Percentiles rank a stretch among this genome's conserved stretches.
Conservation (phyloP, 2,329 filamentous ascomycete genomes). For the Pyricularia sp. region DNA sequence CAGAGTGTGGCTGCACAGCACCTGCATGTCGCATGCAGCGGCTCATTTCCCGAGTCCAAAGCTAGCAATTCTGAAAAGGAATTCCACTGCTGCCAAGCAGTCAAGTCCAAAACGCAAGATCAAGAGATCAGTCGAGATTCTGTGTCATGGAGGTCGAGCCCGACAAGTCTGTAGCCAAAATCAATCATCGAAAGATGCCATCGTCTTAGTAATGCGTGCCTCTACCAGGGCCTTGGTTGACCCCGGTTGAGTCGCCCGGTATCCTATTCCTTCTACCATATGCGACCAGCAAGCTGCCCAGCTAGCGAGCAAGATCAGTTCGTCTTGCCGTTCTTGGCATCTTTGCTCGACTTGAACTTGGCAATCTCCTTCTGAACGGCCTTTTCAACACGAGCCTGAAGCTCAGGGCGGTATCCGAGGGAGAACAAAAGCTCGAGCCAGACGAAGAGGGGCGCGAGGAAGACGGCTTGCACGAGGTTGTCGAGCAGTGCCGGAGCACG, state of each 20-base stretch:
- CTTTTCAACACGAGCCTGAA: conserved; percentile 72
- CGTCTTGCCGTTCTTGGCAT: conserved; percentile 39
- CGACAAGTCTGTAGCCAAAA: not conserved
- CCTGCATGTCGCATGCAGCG: not conserved
- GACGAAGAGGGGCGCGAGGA: conserved; percentile 91
- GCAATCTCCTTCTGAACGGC: conserved; percentile 67
- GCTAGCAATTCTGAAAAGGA: not conserved
- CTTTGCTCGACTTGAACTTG: conserved; percentile 57
- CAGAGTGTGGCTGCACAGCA: not conserved
- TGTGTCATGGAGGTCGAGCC: not conserved
- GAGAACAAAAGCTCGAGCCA: conserved; percentile 92
- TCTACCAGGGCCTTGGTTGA: not conserved
- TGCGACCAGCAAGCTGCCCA: not conserved
- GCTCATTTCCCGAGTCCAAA: not conserved
- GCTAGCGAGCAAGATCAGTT: conserved; percentile 21
- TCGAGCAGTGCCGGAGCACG: conserved; percentile 83
- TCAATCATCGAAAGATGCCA: not conserved
- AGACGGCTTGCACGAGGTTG: conserved; percentile 84
- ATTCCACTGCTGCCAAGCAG: not conserved
- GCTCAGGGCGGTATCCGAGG: conserved; percentile 80
- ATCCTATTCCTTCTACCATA: not conserved
- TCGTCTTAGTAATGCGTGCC: not conserved
- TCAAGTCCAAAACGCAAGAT: not conserved
- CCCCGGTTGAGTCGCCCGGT: not conserved
- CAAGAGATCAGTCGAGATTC: not conserved